Percentiles rank a stretch among this genome's conserved stretches.
Conservation (phyloP, 192 early-diverging fungal species). For the Diversispora eburnea region DNA sequence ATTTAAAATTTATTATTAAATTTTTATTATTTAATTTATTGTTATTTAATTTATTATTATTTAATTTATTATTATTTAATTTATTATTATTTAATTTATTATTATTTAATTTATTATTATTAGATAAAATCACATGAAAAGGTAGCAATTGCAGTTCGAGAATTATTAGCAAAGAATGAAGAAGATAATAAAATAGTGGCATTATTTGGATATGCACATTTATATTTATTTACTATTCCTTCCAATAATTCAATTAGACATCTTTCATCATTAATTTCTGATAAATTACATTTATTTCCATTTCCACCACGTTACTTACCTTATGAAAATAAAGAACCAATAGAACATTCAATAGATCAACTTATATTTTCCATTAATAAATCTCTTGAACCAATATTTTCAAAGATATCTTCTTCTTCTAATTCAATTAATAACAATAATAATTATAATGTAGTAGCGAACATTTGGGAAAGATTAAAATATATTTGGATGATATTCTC, state of each 20-base stretch:
- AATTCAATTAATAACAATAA: background rate
- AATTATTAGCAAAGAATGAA: conserved; percentile 11
- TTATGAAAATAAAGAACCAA: conserved; percentile 23
- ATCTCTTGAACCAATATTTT: background rate
- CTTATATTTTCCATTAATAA: background rate
- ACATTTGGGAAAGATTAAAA: background rate
- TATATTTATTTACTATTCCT: background rate
- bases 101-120: background rate
- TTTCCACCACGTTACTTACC: conserved; percentile 23
- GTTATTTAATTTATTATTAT: background rate
- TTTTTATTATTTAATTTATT: background rate
- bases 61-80: background rate
- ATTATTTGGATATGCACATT: conserved; percentile 14
- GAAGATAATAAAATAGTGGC: background rate
- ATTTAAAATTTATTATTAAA: background rate
- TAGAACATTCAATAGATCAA: conserved; percentile 20
- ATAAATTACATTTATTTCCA: conserved; percentile 15
- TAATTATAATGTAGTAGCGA: background rate
- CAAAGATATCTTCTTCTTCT: too few relatives aligned
- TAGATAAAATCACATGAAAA: conserved; percentile 5
- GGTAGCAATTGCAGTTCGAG: conserved; percentile 1
- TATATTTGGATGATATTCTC: conserved; percentile 9
- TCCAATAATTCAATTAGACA: background rate
- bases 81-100: background rate
- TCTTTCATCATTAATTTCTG: background rate